A percentile compares a stretch with the other conserved stretches of the same genome.
These are phyloP conservation scores for Phytophthora pisi DNA, from an alignment of 352 stramenopile species.

Conservation along the genomic window DNA sequence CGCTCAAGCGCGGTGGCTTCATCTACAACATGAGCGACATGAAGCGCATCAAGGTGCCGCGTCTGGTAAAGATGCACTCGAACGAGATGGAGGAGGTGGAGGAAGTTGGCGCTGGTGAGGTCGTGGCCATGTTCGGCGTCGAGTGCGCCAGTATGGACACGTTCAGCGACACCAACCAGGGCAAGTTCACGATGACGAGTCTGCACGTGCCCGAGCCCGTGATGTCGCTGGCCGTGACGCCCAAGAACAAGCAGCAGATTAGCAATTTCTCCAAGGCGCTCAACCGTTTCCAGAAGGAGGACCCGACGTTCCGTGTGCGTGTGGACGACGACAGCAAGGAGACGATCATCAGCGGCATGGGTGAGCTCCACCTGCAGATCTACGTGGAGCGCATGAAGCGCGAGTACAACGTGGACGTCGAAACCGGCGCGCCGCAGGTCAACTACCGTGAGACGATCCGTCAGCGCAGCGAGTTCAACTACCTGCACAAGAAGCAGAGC, in stretches of 20 bases:
- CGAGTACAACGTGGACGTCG: slow-evolving; percentile 97
- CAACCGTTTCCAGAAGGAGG: slow-evolving; percentile 98
- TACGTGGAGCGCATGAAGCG: slow-evolving; percentile 99
- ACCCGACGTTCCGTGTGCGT: slow-evolving; percentile 97
- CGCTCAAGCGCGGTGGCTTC: slow-evolving; percentile 85
- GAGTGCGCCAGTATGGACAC: slow-evolving; percentile 99
- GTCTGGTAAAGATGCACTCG: slow-evolving; percentile 99
- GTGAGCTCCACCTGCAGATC: slow-evolving; percentile 98
- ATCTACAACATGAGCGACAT: slow-evolving; percentile 91
- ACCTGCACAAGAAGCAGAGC: slow-evolving; percentile 99
- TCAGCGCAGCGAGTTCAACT: slow-evolving; percentile 96
- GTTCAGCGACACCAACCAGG: slow-evolving; percentile 91
- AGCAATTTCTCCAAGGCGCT: slow-evolving; percentile 97
- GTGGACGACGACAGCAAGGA: slow-evolving; percentile 98
- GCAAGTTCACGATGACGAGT: slow-evolving; percentile 94
- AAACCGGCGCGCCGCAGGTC: slow-evolving; percentile 93
- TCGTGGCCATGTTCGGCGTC: slow-evolving; percentile 99
- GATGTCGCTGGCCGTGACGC: slow-evolving; percentile 98
- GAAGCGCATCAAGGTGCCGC: slow-evolving; percentile 96
- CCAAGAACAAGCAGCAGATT: slow-evolving; percentile 94
- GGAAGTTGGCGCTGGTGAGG: slow-evolving; percentile 93
- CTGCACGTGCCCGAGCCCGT: slow-evolving; percentile 99
- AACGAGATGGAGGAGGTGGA: slow-evolving; percentile 99
- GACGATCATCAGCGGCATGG: slow-evolving; percentile 99
- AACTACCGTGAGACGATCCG: slow-evolving; percentile 99